Evolutionary conservation across 169 alveolate species (phyloP).

Genomic region (Eimeria zaria): DNA sequence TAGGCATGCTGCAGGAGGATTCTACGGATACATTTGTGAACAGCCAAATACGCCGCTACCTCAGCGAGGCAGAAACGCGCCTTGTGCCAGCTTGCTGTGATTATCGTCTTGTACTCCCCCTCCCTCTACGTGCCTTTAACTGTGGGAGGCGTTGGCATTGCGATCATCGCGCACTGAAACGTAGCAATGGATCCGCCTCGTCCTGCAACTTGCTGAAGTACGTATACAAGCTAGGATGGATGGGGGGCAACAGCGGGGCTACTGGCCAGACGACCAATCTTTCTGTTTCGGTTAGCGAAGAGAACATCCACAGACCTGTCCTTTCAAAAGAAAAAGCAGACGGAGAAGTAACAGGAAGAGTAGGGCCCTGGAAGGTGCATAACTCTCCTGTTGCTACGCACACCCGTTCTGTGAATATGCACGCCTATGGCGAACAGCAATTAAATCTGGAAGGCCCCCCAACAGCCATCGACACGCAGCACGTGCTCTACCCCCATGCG

Average conservation of each 20-base stretch:
- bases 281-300: not conserved
- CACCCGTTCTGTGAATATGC: conserved; percentile 39
- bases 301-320: not conserved
- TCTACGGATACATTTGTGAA: conserved; percentile 5
- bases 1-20: conserved; percentile 37
- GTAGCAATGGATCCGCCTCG: not conserved
- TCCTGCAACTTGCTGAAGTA: not conserved
- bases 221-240: not conserved
- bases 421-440: not conserved
- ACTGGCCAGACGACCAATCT: not conserved
- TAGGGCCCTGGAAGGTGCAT: conserved; percentile 50
- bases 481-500: not conserved
- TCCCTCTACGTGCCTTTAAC: not conserved
- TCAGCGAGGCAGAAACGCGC: conserved; percentile 13
- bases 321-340: not conserved
- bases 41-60: conserved; percentile 50
- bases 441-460: not conserved
- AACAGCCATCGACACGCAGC: not conserved
- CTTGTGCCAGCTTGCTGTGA: conserved; percentile 3
- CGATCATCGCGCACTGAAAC: not conserved
- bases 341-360: not conserved
- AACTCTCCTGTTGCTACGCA: not conserved
- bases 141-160: conserved; percentile 4
- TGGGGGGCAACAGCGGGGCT: not conserved
- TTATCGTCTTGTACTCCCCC: conserved; percentile 14